A percentile compares a stretch with the other conserved stretches of the same genome.
Evolutionary conservation across 2,329 filamentous ascomycete species (phyloP).

Genomic region (Cercospora janseana): DNA sequence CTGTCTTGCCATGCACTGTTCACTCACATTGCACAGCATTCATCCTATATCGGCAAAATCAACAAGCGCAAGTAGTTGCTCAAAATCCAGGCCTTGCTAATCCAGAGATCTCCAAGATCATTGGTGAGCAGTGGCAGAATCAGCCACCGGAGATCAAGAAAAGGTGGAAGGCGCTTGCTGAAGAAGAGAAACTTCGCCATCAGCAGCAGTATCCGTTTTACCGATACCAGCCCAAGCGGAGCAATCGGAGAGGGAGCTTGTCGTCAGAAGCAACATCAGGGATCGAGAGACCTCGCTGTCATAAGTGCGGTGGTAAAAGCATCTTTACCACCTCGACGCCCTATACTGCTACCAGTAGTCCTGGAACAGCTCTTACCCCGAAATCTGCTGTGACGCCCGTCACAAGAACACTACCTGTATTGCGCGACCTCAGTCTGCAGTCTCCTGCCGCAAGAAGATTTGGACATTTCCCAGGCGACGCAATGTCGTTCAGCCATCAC

Average conservation of each 20-base stretch:
- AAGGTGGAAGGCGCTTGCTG: constrained; percentile 84
- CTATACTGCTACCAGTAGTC: constrained; percentile 35
- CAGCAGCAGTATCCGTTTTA: constrained; percentile 90
- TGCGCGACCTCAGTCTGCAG: constrained; percentile 38
- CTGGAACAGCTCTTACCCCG: constrained; percentile 35
- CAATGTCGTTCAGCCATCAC: constrained; percentile 34
- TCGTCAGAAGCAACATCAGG: constrained; percentile 33
- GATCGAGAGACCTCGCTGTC: constrained; percentile 55
- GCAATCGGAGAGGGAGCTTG: constrained; percentile 46
- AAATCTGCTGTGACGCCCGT: constrained; percentile 35
- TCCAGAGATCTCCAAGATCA: constrained; percentile 95
- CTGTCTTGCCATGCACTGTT: background rate
- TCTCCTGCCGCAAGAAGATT: constrained; percentile 35
- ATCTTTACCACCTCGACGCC: constrained; percentile 63
- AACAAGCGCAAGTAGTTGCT: constrained; percentile 77
- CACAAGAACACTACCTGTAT: constrained; percentile 38
- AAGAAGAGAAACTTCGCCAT: constrained; percentile 89
- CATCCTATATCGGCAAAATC: constrained; percentile 93
- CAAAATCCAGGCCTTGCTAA: constrained; percentile 88
- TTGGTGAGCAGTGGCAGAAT: constrained; percentile 85
- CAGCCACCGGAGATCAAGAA: constrained; percentile 72
- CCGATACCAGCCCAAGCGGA: constrained; percentile 77
- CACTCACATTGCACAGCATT: constrained; percentile 65
- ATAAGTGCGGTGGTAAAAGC: constrained; percentile 68
- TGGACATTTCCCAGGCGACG: constrained; percentile 31